Conservation (phyloP, 1,139 yeast genomes). For the Sugiyamaella neomexicana region DNA sequence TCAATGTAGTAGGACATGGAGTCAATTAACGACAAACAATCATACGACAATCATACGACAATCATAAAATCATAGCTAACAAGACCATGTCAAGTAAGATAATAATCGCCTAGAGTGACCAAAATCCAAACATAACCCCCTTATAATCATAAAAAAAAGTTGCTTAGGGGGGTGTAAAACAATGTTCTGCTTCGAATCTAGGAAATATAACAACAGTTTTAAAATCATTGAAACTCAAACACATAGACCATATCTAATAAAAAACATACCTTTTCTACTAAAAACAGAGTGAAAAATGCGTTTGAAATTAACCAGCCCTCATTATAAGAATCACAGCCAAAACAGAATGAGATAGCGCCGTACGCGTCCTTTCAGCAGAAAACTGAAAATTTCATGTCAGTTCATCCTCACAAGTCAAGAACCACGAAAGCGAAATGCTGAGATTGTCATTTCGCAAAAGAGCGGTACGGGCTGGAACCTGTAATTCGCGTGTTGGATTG, state of each 20-base stretch:
- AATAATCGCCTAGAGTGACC: too few species aligned
- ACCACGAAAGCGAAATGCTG: slow-evolving; percentile 1
- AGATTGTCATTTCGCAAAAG: slow-evolving; percentile 9
- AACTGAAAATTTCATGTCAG: slow-evolving; percentile 4
- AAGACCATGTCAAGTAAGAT: too few species aligned
- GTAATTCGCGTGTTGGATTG: not conserved
- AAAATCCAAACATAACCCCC: too few species aligned
- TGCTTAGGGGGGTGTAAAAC: not conserved
- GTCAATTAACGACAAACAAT: too few species aligned
- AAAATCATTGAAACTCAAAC: not conserved
- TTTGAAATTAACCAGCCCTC: not conserved
- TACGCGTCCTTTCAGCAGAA: too few species aligned
- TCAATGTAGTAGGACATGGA: too few species aligned
- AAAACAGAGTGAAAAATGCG: not conserved
- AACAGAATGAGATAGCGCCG: too few species aligned
- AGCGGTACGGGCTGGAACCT: not conserved
- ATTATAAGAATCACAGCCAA: not conserved
- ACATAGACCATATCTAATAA: not conserved
- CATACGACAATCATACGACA: too few species aligned
- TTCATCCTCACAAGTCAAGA: not conserved
- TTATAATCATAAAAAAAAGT: not conserved
- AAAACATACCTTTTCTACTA: not conserved
- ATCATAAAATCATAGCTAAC: too few species aligned
- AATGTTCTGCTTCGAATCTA: not conserved
- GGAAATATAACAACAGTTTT: not conserved